phyloP scores from a whole-genome alignment of 495 filamentous ascomycete genomes.

The Penicillium ucsense region DNA sequence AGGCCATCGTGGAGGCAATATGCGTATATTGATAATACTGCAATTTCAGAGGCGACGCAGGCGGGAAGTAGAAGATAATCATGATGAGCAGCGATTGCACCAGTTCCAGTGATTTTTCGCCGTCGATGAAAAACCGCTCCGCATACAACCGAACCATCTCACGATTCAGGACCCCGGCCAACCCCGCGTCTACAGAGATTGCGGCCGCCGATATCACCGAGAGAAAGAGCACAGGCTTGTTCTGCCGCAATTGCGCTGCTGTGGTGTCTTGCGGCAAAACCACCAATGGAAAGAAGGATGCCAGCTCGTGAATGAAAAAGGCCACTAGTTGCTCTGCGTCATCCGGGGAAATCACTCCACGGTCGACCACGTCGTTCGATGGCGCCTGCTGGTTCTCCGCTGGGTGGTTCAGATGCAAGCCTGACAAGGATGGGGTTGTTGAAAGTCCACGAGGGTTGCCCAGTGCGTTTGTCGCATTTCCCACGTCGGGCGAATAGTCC shows the following conservation, averaged over 20 bases:
- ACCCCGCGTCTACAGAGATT: slow-evolving; percentile 26
- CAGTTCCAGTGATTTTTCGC: slow-evolving; percentile 44
- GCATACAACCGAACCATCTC: slow-evolving; percentile 41
- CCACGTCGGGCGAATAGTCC: slow-evolving; percentile 21
- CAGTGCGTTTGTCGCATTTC: slow-evolving; percentile 12
- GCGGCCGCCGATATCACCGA: slow-evolving; percentile 40
- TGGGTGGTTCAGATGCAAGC: slow-evolving; percentile 9
- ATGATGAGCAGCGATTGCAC: slow-evolving; percentile 42
- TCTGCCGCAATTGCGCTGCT: slow-evolving; percentile 29
- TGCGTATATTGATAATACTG: slow-evolving; percentile 47
- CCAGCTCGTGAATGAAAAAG: slow-evolving; percentile 33
- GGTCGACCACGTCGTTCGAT: slow-evolving; percentile 34
- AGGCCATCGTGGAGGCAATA: slow-evolving; percentile 44
- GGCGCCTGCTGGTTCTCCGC: slow-evolving; percentile 6
- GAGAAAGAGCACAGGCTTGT: slow-evolving; percentile 42
- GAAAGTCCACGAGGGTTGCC: slow-evolving; percentile 9
- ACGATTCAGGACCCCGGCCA: slow-evolving; percentile 36
- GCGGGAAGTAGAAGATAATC: slow-evolving; percentile 41
- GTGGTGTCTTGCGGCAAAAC: slow-evolving; percentile 27
- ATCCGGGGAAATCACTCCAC: slow-evolving; percentile 36
- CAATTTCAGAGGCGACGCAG: slow-evolving; percentile 34
- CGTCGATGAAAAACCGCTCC: slow-evolving; percentile 36
- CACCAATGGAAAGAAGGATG: slow-evolving; percentile 35
- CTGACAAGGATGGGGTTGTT: slow-evolving; percentile 9
- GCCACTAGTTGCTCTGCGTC: slow-evolving; percentile 33